Base-by-base conservation (phyloP, 306 rosid genomes). In the Datisca glomerata region DNA sequence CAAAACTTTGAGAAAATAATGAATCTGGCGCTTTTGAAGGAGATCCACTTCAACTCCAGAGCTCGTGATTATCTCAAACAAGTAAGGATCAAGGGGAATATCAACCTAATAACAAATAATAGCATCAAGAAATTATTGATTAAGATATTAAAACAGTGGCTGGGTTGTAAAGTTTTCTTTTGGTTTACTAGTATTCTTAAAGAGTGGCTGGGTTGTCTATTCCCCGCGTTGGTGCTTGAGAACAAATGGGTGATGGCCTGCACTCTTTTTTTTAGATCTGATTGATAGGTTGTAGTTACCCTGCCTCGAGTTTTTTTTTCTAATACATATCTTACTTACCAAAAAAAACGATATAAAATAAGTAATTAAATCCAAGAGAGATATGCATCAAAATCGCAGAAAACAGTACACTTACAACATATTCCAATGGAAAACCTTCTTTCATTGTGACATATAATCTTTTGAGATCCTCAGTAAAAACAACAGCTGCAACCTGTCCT, bases 1-100 rank as follows among this genome's bases (percentile, higher is more conserved):
- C 49, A 70, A 62, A 56, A 80, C 86, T 68, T 89, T 80, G 79
- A 89, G 63, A 60, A 89, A 80, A 70, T 89, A 89, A 63, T 89
- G 91, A 62, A 77, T 72, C 60, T 80, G 84, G 34, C 58, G 70
- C 66, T 75, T 89, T 61, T 89, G 84, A 54, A 84, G 91, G 60
- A 89, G 93, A 67, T 89, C 97, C 39, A 89, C 86, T 66, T 75
- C 95, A 71, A 61, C 98, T 48, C 95, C 98, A 56, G 95, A 80
- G 61, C 78, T 72, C 29, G 86, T 51, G 55, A 89, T 80, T 28
- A 56, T 81, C 72, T 89, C 98, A 70, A 89, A 84, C 66, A 89
- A 64, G 68, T 77, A 61, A 50, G 93, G 98, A 53, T 89, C 93
- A 7, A 89, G 79, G 47, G 97, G 95, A 72, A 84, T 80, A 68